These are phyloP conservation scores for Scenedesmus sp. DNA, from an alignment of 163 green algal species.

Conservation along the genomic window DNA sequence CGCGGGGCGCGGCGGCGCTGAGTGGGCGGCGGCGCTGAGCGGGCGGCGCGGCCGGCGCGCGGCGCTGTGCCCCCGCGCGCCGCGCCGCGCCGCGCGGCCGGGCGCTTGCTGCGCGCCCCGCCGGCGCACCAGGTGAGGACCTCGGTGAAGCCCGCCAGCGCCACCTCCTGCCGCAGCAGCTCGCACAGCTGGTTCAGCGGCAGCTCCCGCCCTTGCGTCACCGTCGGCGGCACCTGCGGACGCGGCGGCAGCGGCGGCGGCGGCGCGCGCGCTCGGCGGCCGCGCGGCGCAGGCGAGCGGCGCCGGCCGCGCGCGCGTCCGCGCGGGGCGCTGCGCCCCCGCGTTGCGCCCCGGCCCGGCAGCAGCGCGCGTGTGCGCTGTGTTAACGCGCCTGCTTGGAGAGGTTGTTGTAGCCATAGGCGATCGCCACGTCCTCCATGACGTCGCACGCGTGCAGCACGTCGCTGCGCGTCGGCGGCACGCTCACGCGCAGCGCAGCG, in stretches of 20 bases:
- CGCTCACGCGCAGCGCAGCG: slow-evolving; percentile 44
- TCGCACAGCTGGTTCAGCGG: slow-evolving; percentile 93
- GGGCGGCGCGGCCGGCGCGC: neutral
- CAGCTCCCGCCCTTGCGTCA: slow-evolving; percentile 85
- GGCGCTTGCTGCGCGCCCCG: neutral
- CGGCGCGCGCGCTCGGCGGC: neutral
- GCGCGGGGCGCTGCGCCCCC: no score
- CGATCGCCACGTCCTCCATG: slow-evolving; percentile 98
- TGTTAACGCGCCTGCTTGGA: slow-evolving; percentile 56
- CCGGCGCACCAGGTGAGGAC: slow-evolving; percentile 82
- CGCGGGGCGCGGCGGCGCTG: no score
- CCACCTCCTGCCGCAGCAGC: slow-evolving; percentile 87
- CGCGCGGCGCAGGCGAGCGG: no score
- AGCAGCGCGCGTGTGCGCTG: no score
- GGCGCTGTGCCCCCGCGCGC: no score
- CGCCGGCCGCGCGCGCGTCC: no score
- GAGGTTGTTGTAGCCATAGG: slow-evolving; percentile 99
- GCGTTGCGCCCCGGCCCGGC: no score
- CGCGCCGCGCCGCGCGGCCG: no score
- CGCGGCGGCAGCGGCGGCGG: neutral
- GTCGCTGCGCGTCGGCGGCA: slow-evolving; percentile 93
- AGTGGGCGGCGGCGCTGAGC: no score
- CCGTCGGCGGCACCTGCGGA: slow-evolving; percentile 66
- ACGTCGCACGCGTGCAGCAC: slow-evolving; percentile 97
- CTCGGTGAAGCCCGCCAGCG: slow-evolving; percentile 82